Conservation (phyloP, 2,329 filamentous ascomycete genomes). For the Pseudonectria buxi region DNA sequence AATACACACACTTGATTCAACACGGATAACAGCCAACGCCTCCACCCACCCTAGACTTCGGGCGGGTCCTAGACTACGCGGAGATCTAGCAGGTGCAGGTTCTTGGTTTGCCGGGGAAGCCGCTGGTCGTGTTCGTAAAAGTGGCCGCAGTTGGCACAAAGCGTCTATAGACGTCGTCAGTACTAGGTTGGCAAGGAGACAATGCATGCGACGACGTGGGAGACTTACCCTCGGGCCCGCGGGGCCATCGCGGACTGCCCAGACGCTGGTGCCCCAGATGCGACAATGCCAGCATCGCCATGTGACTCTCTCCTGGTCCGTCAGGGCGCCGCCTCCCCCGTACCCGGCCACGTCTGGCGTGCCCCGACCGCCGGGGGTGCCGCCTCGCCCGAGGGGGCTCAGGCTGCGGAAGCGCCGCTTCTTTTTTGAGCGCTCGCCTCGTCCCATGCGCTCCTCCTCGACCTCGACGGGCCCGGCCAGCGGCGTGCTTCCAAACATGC, state of each 20-base stretch:
- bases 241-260: constrained; percentile 91
- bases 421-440: constrained; percentile 90
- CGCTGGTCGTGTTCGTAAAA: constrained; percentile 82
- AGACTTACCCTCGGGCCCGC: constrained; percentile 68
- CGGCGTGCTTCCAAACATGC: constrained; percentile 71
- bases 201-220: too few species aligned
- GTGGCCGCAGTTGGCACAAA: constrained; percentile 91
- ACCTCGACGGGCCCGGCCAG: constrained; percentile 47
- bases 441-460: constrained; percentile 78
- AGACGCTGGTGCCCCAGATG: constrained; percentile 84
- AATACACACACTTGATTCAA: constrained; percentile 16
- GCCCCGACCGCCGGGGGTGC: constrained; percentile 62
- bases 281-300: constrained; percentile 89
- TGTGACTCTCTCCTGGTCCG: constrained; percentile 68
- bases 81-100: constrained; percentile 30
- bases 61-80: constrained; percentile 24
- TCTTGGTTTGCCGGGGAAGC: constrained; percentile 52
- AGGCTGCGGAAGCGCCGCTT: constrained; percentile 87
- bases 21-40: constrained; percentile 4
- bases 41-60: constrained; percentile 4
- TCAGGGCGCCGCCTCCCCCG: constrained; percentile 63
- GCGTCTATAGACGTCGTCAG: constrained; percentile 47
- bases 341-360: constrained; percentile 75
- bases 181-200: constrained; percentile 10
- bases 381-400: constrained; percentile 63